Conservation (phyloP, 768 basidiomycete genomes). For the Candolleomyces eurysporus region DNA sequence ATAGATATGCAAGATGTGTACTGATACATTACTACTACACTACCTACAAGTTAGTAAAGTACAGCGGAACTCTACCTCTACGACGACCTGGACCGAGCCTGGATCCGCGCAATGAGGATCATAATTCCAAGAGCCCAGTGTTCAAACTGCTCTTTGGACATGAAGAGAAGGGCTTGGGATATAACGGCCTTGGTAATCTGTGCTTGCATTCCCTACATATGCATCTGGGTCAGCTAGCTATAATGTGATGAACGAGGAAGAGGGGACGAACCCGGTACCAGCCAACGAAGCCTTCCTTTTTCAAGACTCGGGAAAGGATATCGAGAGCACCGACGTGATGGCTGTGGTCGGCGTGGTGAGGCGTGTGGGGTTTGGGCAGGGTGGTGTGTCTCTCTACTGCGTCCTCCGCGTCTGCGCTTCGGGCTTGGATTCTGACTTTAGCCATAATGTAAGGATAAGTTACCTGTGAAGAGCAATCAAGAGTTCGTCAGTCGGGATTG, state of each 20-base stretch:
- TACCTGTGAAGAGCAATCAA: slow-evolving; percentile 46
- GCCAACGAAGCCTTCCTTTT: slow-evolving; percentile 78
- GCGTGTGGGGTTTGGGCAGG: slow-evolving; percentile 34
- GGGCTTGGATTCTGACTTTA: slow-evolving; percentile 93
- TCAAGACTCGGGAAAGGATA: slow-evolving; percentile 69
- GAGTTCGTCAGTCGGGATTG: not conserved
- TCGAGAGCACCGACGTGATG: slow-evolving; percentile 74
- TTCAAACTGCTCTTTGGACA: slow-evolving; percentile 98
- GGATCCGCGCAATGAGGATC: slow-evolving; percentile 46
- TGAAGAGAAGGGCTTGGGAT: slow-evolving; percentile 92
- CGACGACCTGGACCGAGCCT: slow-evolving; percentile 12
- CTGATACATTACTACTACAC: not conserved
- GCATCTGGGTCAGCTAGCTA: not conserved
- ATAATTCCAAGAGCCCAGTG: slow-evolving; percentile 77
- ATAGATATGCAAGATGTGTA: not conserved
- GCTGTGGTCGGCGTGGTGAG: slow-evolving; percentile 39
- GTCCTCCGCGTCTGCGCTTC: slow-evolving; percentile 57
- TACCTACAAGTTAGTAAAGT: slow-evolving; percentile 4
- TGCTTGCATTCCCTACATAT: slow-evolving; percentile 85
- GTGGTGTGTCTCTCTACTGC: slow-evolving; percentile 37
- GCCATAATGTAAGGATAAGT: slow-evolving; percentile 97
- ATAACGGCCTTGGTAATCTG: slow-evolving; percentile 96
- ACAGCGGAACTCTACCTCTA: slow-evolving; percentile 3
- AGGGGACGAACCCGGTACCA: slow-evolving; percentile 83
- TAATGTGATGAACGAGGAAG: not conserved